These are phyloP conservation scores for Pezicula carpinea DNA, from an alignment of 2,329 filamentous ascomycete species.

Conservation along the genomic window DNA sequence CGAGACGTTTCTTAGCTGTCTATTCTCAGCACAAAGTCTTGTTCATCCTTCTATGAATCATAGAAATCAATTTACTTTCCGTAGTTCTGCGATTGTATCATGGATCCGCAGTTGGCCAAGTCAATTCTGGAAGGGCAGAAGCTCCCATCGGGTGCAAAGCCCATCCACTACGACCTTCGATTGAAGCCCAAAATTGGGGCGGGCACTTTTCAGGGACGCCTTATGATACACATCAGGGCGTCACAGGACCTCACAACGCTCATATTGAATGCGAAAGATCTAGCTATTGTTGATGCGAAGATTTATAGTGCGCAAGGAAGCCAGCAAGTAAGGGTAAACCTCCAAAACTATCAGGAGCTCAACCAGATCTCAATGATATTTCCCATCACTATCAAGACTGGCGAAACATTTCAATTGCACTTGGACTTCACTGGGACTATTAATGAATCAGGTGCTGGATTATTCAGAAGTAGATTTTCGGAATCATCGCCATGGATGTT, in stretches of 20 bases:
- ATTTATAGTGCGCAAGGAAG: conserved; percentile 1
- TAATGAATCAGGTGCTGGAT: conserved; percentile 41
- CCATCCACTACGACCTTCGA: conserved; percentile 61
- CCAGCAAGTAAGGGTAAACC: not conserved
- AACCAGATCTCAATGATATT: conserved; percentile 55
- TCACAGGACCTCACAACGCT: conserved; percentile 59
- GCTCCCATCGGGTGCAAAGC: conserved; percentile 63
- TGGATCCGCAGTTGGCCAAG: not conserved
- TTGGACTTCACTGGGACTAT: conserved; percentile 59
- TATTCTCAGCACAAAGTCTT: too few species aligned
- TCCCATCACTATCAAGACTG: conserved; percentile 50
- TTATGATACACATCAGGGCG: conserved; percentile 61
- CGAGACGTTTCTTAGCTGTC: too few species aligned
- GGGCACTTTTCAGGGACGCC: conserved; percentile 61
- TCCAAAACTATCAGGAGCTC: conserved; percentile 1
- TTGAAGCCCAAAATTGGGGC: conserved; percentile 63
- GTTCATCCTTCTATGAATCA: too few species aligned
- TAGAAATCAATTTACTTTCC: not conserved
- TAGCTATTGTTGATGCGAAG: conserved; percentile 49
- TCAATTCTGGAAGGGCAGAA: not conserved
- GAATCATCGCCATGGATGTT: conserved; percentile 56
- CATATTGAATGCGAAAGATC: conserved; percentile 59
- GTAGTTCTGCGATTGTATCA: not conserved
- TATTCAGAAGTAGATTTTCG: conserved; percentile 66
- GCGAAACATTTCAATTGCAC: conserved; percentile 55